Evolutionary conservation across 495 filamentous ascomycete genomes (phyloP), one percentile per base, ranked within the genome.

Genomic region (Apodospora peruviana): DNA sequence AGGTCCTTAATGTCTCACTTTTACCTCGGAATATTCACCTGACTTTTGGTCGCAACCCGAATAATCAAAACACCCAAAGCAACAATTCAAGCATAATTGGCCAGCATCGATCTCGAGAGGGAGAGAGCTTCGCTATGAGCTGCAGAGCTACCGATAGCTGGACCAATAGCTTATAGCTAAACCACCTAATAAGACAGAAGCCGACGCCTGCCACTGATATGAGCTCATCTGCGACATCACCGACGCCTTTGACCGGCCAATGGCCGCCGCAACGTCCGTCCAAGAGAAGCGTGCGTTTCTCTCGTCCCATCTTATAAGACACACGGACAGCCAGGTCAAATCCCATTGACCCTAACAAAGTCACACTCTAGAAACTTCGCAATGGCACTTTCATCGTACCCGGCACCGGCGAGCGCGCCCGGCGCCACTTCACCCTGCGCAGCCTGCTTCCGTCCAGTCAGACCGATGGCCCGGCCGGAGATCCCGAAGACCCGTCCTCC

Each of bases 301-400:
- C 23, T 50, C 23, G 16, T 29, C 36, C 5, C 17, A 18, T 40
- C 12, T 7, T 27, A 27, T 48, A n/a, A n/a, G n/a, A n/a, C n/a
- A n/a, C n/a, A n/a, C n/a, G n/a, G n/a, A n/a, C n/a, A n/a, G 20
- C 35, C 39, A n/a, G 24, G 1, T 3, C 17, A 20, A 24, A 18
- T n/a, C 22, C 8, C 24, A 7, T 42, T 23, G 14, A 22, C 23
- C 14, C 14, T 18, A 16, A 9, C 35, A 37, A 37, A 4, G 14
- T 16, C 35, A 37, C 12, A 14, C 7, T 5, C 40, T 60, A 77
- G 73, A 75, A 81, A 67, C 71, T 82, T 24, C 73, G 79, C 29
- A 76, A 80, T 67, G 80, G 79, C 45, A 82, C 79, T 24, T 77
- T 80, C 60, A 76, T 84, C 50, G 64, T 82, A 19, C 80, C 81